phyloP scores from a whole-genome alignment of 176 grass and related monocot genomes.

The Typha latifolia region DNA sequence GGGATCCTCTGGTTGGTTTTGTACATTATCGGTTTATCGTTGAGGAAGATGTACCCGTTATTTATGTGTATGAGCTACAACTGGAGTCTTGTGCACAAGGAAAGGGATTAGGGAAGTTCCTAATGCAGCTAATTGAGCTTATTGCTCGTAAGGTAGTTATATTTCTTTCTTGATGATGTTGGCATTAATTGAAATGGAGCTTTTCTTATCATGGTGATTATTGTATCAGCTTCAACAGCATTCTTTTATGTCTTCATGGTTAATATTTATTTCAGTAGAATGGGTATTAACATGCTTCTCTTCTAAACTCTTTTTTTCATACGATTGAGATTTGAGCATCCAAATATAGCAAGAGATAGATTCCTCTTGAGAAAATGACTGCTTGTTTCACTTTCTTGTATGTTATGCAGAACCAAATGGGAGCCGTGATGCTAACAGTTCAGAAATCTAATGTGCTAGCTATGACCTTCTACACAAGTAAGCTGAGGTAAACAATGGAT shows the following conservation, averaged over 20 bases:
- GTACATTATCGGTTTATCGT: slow-evolving; percentile 72
- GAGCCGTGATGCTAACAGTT: slow-evolving; percentile 82
- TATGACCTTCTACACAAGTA: slow-evolving; percentile 60
- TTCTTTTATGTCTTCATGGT: slow-evolving; percentile 3
- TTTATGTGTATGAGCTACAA: slow-evolving; percentile 95
- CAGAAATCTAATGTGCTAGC: slow-evolving; percentile 63
- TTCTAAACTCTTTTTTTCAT: background rate
- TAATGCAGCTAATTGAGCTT: slow-evolving; percentile 74
- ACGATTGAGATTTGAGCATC: background rate
- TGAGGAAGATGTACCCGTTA: slow-evolving; percentile 69
- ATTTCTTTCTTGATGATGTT: slow-evolving; percentile 1
- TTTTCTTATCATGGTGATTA: background rate
- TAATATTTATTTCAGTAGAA: background rate
- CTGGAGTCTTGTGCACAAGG: slow-evolving; percentile 52
- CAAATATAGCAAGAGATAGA: slow-evolving; percentile 6
- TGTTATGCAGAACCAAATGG: slow-evolving; percentile 54
- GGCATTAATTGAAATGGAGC: background rate
- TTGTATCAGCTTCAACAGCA: background rate
- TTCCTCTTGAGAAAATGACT: slow-evolving; percentile 4
- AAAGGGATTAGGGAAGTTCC: slow-evolving; percentile 73
- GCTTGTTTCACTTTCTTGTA: background rate
- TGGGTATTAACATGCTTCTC: background rate
- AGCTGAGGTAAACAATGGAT: slow-evolving; percentile 43
- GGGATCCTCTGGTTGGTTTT: slow-evolving; percentile 56
- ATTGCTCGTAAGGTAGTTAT: slow-evolving; percentile 65